Evolutionary conservation across 257 asterid species (phyloP).

Genomic region (Solanum lignicaule): DNA sequence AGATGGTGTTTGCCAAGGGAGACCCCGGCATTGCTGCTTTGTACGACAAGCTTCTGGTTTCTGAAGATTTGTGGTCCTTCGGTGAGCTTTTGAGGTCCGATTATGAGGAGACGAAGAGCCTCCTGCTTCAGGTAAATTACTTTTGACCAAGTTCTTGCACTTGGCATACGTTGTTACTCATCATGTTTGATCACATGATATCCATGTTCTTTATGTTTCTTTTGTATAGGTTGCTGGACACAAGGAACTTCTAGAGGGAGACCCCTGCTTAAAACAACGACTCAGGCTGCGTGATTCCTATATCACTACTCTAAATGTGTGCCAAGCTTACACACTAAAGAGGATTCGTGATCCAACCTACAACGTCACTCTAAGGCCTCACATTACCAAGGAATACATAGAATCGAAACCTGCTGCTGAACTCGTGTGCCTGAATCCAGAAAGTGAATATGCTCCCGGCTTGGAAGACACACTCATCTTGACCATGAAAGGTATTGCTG

Average conservation of each 20-base stretch:
- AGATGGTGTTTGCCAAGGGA: constrained; percentile 54
- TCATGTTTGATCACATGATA: background rate
- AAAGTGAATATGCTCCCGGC: constrained; percentile 44
- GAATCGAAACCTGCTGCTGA: constrained; percentile 32
- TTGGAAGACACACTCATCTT: constrained; percentile 44
- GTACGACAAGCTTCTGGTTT: constrained; percentile 40
- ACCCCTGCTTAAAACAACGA: constrained; percentile 37
- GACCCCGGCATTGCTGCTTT: constrained; percentile 42
- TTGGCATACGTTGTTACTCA: background rate
- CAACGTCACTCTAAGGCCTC: constrained; percentile 29
- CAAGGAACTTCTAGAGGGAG: constrained; percentile 40
- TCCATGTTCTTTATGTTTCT: background rate
- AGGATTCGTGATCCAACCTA: constrained; percentile 35
- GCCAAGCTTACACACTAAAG: constrained; percentile 40
- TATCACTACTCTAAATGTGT: constrained; percentile 33
- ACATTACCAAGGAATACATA: constrained; percentile 24
- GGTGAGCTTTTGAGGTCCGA: constrained; percentile 32
- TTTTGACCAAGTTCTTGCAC: background rate
- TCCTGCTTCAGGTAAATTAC: constrained; percentile 27
- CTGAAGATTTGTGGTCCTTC: constrained; percentile 31
- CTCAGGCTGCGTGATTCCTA: constrained; percentile 36
- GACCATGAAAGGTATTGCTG: constrained; percentile 54
- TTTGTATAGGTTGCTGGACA: constrained; percentile 36
- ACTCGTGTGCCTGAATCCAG: constrained; percentile 28
- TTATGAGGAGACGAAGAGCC: constrained; percentile 27